Evolutionary conservation across 1,139 yeast genomes (phyloP).

Genomic region (Martiniozyma asiatica): DNA sequence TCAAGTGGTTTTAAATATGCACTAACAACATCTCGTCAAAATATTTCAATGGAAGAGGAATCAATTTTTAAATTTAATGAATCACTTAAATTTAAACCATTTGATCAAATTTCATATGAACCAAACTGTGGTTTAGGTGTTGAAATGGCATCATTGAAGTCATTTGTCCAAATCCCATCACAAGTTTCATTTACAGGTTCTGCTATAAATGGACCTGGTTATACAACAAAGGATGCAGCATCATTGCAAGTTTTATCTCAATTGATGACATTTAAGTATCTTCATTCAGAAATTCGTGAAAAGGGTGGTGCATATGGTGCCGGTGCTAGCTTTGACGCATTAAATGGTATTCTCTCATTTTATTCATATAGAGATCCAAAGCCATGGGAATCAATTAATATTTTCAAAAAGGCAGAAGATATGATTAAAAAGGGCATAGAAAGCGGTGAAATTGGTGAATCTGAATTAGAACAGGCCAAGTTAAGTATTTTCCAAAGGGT

Average conservation of each 20-base stretch:
- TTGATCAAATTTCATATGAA: slow-evolving; percentile 11
- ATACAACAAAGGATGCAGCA: slow-evolving; percentile 67
- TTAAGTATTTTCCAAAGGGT: slow-evolving; percentile 80
- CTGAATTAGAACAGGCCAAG: slow-evolving; percentile 81
- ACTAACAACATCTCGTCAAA: slow-evolving; percentile 44
- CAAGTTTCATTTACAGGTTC: slow-evolving; percentile 80
- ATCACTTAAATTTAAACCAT: slow-evolving; percentile 8
- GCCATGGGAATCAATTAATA: slow-evolving; percentile 54
- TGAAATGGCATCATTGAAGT: slow-evolving; percentile 13
- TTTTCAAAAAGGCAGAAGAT: slow-evolving; percentile 46
- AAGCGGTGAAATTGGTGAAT: slow-evolving; percentile 29
- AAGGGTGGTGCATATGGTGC: slow-evolving; percentile 98
- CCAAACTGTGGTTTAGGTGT: not conserved
- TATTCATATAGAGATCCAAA: slow-evolving; percentile 94
- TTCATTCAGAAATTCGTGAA: slow-evolving; percentile 86
- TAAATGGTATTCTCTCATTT: slow-evolving; percentile 70
- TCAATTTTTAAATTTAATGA: slow-evolving; percentile 29
- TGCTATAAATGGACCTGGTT: slow-evolving; percentile 57
- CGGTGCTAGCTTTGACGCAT: slow-evolving; percentile 73
- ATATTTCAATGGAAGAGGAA: slow-evolving; percentile 31
- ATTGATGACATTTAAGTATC: slow-evolving; percentile 65
- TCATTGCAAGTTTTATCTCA: slow-evolving; percentile 74
- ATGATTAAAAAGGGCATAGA: slow-evolving; percentile 38
- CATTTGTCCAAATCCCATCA: slow-evolving; percentile 66
- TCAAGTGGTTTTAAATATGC: slow-evolving; percentile 37